Evolutionary conservation across 1,139 yeast species (phyloP), one percentile per base, ranked within the genome.

Genomic region (Saccharomycopsis phalli): DNA sequence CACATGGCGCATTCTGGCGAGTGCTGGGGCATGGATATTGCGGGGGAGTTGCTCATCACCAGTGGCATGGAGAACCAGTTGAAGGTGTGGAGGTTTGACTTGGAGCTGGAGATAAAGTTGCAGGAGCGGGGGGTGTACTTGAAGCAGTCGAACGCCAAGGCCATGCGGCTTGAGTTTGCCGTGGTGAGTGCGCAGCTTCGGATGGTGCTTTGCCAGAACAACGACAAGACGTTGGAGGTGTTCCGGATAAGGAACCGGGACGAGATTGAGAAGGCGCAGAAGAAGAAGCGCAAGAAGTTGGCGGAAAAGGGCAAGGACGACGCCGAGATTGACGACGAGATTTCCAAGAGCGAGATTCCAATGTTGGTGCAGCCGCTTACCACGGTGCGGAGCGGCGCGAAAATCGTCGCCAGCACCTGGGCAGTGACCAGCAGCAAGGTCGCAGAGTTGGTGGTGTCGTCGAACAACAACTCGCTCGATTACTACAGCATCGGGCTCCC

Each of bases 1-100:
- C 97, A 87, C 58, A 76, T 88, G 48, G 95, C 97, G 1, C 95
- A 87, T 56, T 71, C 84, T 13, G 87, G 87, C 48, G 97, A 91
- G 59, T 84, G 95, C 62, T 88, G 97, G 97, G 65, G 84, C 2
- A 59, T 86, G 57, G 83, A 76, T 1, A 58, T 77, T 23, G 47
- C 53, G 28, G 54, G 51, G 26, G 56, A 26, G 10, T 45, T 77
- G 47, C 57, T 74, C 21, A 61, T 87, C 14, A 87, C 95, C 1
- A 70, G 81, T 28, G 93, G 95, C 31, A 72, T 76, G 50, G 87
- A 81, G 48, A 81, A 82, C 49, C 94, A 87, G 56, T 71, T 84
- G 30, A 86, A 84, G 55, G 69, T 87, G 13, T 91, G 98, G 97
- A 60, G 63, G 25, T 55, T 87, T 18, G 75, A 83, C 51, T 58